Conservation (phyloP, 106 monocot genomes). For the Allium cepa region DNA sequence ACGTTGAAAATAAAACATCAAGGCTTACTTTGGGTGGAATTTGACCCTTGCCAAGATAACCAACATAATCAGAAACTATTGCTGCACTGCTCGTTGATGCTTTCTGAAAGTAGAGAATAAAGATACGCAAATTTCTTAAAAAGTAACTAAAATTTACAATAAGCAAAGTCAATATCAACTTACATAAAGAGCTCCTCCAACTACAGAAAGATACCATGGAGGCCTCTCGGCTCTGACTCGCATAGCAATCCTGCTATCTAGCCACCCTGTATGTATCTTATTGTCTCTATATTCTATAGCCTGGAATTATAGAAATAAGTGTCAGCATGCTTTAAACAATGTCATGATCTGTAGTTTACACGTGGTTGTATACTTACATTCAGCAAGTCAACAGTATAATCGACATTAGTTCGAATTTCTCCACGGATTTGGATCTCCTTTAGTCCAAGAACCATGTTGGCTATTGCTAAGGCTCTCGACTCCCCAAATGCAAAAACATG, state of each 20-base stretch:
- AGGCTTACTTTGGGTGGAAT: conserved; percentile 85
- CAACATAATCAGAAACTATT: conserved; percentile 92
- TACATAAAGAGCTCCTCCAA: conserved; percentile 98
- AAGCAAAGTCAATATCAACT: conserved; percentile 9
- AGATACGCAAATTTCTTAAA: background rate
- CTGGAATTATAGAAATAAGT: conserved; percentile 26
- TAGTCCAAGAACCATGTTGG: conserved; percentile 97
- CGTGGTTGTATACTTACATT: conserved; percentile 41
- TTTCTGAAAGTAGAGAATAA: conserved; percentile 51
- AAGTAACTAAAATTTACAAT: background rate
- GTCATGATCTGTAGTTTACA: too few species aligned
- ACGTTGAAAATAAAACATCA: too few species aligned
- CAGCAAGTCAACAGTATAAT: conserved; percentile 92
- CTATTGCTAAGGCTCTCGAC: conserved; percentile 88
- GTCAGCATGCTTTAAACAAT: too few species aligned
- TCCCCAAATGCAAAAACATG: conserved; percentile 99
- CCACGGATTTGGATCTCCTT: conserved; percentile 97
- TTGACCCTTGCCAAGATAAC: conserved; percentile 96
- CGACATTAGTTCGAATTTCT: conserved; percentile 97
- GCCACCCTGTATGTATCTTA: conserved; percentile 97
- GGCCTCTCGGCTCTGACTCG: conserved; percentile 99
- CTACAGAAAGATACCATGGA: conserved; percentile 97
- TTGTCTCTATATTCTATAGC: conserved; percentile 88
- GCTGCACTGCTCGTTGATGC: conserved; percentile 88
- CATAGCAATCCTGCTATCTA: conserved; percentile 98